A percentile compares a stretch with the other conserved stretches of the same genome.
Conservation (phyloP, 371 early-diverging fungal species). For the Apophysomyces sp. region DNA sequence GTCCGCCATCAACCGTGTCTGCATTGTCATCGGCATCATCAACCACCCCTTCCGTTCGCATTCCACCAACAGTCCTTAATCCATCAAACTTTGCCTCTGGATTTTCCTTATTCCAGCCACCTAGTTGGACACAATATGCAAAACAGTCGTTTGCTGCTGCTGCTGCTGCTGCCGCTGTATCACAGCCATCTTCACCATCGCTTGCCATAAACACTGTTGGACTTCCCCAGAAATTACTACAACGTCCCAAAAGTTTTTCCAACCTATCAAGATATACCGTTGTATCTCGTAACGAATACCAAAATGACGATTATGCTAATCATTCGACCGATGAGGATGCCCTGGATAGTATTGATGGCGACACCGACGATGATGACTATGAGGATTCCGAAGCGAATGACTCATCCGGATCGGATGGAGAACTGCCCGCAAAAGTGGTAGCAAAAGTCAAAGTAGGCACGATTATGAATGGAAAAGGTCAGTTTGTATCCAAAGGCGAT, state of each 20-base stretch:
- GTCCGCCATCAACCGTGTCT: constrained; percentile 18
- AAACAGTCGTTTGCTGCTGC: neutral
- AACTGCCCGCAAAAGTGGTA: constrained; percentile 29
- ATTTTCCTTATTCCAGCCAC: neutral
- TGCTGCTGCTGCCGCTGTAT: neutral
- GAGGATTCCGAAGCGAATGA: constrained; percentile 13
- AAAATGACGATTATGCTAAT: constrained; percentile 7
- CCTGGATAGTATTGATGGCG: constrained; percentile 24
- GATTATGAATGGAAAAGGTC: constrained; percentile 51
- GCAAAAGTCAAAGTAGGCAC: constrained; percentile 47
- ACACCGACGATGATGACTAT: constrained; percentile 20
- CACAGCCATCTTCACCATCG: neutral
- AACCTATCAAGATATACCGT: constrained; percentile 13
- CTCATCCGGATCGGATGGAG: constrained; percentile 9
- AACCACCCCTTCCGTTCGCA: constrained; percentile 7
- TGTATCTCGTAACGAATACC: constrained; percentile 3
- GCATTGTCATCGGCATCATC: constrained; percentile 11
- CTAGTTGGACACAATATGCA: neutral
- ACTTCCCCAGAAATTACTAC: constrained; percentile 5
- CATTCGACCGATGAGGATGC: constrained; percentile 5
- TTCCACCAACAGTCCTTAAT: constrained; percentile 9
- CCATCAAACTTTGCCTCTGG: constrained; percentile 7
- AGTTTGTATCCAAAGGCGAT: constrained; percentile 37
- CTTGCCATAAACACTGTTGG: neutral
- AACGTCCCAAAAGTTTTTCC: constrained; percentile 17